These are phyloP conservation scores for Pseudopyrenochaeta lycopersici DNA, from an alignment of 2,329 filamentous ascomycete genomes.

Conservation along the genomic window DNA sequence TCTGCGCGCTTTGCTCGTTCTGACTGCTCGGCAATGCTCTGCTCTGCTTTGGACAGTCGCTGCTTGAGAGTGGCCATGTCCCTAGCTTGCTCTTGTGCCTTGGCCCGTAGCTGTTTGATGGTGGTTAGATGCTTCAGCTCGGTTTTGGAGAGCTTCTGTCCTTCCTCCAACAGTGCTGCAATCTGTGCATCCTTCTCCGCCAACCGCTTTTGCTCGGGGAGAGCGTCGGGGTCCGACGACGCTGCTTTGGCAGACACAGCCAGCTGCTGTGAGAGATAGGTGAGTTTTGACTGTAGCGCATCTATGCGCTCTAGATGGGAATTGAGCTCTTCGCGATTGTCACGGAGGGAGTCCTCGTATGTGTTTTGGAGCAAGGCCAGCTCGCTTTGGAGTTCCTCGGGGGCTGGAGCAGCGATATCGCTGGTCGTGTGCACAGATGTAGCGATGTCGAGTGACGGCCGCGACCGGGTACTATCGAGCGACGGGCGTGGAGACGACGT, in stretches of 20 bases:
- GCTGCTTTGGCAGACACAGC: constrained; percentile 77
- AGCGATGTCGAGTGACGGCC: constrained; percentile 39
- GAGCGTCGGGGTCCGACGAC: constrained; percentile 53
- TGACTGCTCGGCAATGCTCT: constrained; percentile 67
- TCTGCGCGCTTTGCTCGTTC: constrained; percentile 70
- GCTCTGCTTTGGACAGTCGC: constrained; percentile 72
- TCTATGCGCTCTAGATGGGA: constrained; percentile 89
- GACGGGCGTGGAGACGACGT: constrained; percentile 44
- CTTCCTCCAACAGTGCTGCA: constrained; percentile 88
- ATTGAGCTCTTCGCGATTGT: constrained; percentile 83
- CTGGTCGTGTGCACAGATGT: constrained; percentile 48
- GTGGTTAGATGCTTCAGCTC: constrained; percentile 85
- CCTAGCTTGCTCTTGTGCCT: constrained; percentile 62
- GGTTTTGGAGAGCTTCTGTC: constrained; percentile 83
- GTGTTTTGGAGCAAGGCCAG: constrained; percentile 60
- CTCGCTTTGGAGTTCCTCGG: constrained; percentile 52
- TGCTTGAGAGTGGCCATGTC: constrained; percentile 61
- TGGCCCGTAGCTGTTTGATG: constrained; percentile 78
- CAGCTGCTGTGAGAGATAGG: constrained; percentile 84
- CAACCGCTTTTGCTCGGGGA: constrained; percentile 73
- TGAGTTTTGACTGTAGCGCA: constrained; percentile 87
- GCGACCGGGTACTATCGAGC: constrained; percentile 41
- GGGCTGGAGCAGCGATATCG: constrained; percentile 25
- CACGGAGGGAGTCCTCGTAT: constrained; percentile 61
- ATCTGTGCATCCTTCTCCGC: constrained; percentile 93